Evolutionary conservation across 176 grass and related monocot genomes (phyloP), one percentile per base, ranked within the genome.

Genomic region (Avena sativa): DNA sequence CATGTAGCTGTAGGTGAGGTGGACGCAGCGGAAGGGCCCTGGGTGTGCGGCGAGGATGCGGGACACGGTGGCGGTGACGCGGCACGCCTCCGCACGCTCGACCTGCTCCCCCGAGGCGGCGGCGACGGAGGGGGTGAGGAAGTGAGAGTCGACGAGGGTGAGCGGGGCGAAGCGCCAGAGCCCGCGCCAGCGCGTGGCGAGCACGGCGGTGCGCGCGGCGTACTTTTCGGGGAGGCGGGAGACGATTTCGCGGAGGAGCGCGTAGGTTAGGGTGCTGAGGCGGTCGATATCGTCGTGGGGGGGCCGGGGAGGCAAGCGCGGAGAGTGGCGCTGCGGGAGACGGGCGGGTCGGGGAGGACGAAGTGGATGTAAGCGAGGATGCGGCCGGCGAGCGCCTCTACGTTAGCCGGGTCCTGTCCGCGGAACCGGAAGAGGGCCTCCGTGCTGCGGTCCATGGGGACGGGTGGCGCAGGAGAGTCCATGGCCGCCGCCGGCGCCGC

Each of bases 141-240:
- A 7, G 65, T 28, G 1, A 25, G 23, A 25, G 61, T 59, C 57
- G 57, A 59, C 30, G 65, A 85, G 57, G 57, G 76, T n/a, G 25
- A 75, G 43, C 20, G 57, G 71, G 5, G 44, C 16, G 14, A 21
- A 85, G 71, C 14, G 57, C 38, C 14, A 85, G 13, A 85, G 12
- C 0, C 71, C 43, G 14, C 83, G 71, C 83, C 71, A 77, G 40
- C 71, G 83, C 55, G 4, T 15, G 71, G 83, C 56, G 69, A 85
- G 83, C 34, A 9, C 65, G 15, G 30, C 28, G 2, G 64, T 59
- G 57, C 57, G 57, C 8, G 20, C 20, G 57, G 57, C 57, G 57
- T 59, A 7, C 19, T 10, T 59, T 28, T 13, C 6, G 14, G 64
- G 64, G 64, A 68, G 30, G 28, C 30, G 64, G 64, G 64, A 68